Evolutionary conservation across 352 stramenopile genomes (phyloP).

Genomic region (Phytophthora tubulina): DNA sequence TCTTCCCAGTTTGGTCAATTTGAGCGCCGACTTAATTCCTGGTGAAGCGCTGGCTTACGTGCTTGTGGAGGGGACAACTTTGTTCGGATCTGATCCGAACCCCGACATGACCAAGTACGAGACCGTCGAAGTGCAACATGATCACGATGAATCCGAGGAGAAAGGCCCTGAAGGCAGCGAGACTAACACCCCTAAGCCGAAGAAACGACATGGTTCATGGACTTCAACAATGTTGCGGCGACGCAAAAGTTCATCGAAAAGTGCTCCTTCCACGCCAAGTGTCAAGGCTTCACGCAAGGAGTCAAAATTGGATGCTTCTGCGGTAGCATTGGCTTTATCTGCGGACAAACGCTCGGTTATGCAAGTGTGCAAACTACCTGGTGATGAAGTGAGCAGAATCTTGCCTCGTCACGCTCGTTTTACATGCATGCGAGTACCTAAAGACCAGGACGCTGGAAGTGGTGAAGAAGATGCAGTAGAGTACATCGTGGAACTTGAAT

Average conservation of each 20-base stretch:
- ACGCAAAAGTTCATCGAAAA: slow-evolving; percentile 33
- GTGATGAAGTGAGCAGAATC: slow-evolving; percentile 31
- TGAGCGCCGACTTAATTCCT: slow-evolving; percentile 40
- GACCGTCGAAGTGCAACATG: slow-evolving; percentile 14
- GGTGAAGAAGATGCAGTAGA: slow-evolving; percentile 18
- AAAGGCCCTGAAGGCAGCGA: slow-evolving; percentile 17
- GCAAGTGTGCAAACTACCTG: slow-evolving; percentile 46
- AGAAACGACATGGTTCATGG: slow-evolving; percentile 48
- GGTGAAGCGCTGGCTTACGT: slow-evolving; percentile 53
- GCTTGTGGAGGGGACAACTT: slow-evolving; percentile 52
- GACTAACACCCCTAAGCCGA: slow-evolving; percentile 20
- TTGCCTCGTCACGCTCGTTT: slow-evolving; percentile 44
- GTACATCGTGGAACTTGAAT: slow-evolving; percentile 50
- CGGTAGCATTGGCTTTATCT: slow-evolving; percentile 26
- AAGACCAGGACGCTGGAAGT: neutral
- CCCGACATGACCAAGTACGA: slow-evolving; percentile 25
- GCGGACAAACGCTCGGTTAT: slow-evolving; percentile 37
- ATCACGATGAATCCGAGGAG: slow-evolving; percentile 12
- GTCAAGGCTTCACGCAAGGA: slow-evolving; percentile 13
- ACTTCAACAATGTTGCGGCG: slow-evolving; percentile 52
- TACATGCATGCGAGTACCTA: slow-evolving; percentile 32
- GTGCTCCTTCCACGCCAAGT: slow-evolving; percentile 32
- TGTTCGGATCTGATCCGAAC: slow-evolving; percentile 54
- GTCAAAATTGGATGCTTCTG: slow-evolving; percentile 16
- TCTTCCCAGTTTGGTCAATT: slow-evolving; percentile 61